These are phyloP conservation scores for Tubosaeta sp. DNA, from an alignment of 768 basidiomycete genomes.

Conservation along the genomic window DNA sequence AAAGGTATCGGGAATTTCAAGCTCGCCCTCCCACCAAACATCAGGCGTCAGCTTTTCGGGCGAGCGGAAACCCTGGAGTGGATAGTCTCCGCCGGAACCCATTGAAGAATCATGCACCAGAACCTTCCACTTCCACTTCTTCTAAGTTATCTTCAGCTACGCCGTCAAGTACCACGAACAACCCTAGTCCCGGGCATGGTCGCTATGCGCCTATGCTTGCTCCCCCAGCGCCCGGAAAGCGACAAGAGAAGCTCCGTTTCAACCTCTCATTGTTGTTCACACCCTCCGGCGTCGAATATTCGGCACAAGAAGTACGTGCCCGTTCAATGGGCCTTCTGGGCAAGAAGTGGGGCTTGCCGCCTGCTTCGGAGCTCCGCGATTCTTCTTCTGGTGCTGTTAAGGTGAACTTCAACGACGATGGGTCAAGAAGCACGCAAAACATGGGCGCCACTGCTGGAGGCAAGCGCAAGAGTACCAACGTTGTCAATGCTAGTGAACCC, in stretches of 20 bases:
- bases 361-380: constrained; percentile 36
- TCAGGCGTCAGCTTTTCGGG: constrained; percentile 20
- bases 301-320: constrained; percentile 78
- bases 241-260: constrained; percentile 68
- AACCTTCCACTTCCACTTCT: constrained; percentile 30
- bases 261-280: constrained; percentile 68
- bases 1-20: constrained; percentile 76
- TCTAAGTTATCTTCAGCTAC: constrained; percentile 14
- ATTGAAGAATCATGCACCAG: constrained; percentile 33
- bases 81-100: constrained; percentile 33
- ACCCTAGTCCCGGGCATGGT: constrained; percentile 28
- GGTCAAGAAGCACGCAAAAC: constrained; percentile 40
- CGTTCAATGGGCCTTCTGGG: constrained; percentile 77
- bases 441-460: constrained; percentile 29
- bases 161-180: constrained; percentile 38
- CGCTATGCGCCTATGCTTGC: constrained; percentile 74
- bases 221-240: constrained; percentile 62
- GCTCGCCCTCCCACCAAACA: constrained; percentile 38
- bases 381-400: constrained; percentile 34
- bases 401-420: constrained; percentile 62
- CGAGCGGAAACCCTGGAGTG: constrained; percentile 24
- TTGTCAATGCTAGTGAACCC: constrained; percentile 54
- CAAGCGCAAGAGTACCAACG: constrained; percentile 42
- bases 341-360: constrained; percentile 79
- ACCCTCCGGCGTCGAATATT: constrained; percentile 76